These are phyloP conservation scores for Heliamphora pulchella DNA, from an alignment of 179 eudicot species.

Conservation along the genomic window DNA sequence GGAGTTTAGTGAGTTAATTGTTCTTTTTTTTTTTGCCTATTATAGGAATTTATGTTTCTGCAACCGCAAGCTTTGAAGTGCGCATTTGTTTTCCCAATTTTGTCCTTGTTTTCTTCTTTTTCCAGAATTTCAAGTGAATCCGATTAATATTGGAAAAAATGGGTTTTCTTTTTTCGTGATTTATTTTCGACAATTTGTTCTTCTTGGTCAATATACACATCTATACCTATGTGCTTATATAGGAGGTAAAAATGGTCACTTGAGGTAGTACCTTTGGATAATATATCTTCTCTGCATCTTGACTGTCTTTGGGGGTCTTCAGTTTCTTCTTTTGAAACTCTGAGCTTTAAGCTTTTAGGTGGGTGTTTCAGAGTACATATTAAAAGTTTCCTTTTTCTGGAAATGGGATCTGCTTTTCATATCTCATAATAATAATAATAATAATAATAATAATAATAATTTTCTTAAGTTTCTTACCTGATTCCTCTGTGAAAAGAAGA, in stretches of 20 bases:
- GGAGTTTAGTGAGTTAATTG: background rate
- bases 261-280: constrained; percentile 12
- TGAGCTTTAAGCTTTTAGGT: constrained; percentile 45
- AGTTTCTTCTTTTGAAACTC: constrained; percentile 54
- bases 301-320: constrained; percentile 31
- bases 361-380: constrained; percentile 49
- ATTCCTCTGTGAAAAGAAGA: constrained; percentile 20
- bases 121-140: constrained; percentile 7
- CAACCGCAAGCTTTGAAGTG: constrained; percentile 16
- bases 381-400: constrained; percentile 58
- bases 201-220: background rate
- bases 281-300: constrained; percentile 23
- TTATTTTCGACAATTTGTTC: background rate
- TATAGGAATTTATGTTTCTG: constrained; percentile 20
- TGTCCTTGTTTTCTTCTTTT: constrained; percentile 21
- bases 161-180: background rate
- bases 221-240: background rate
- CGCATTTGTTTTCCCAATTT: constrained; percentile 27
- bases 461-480: constrained; percentile 7
- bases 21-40: background rate
- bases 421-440: constrained; percentile 32
- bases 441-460: constrained; percentile 1
- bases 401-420: constrained; percentile 66
- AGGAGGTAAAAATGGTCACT: constrained; percentile 7
- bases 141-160: background rate